Evolutionary conservation across 371 early-diverging fungal species (phyloP), one percentile per base, ranked within the genome.

Genomic region (Rhizopus sp.): DNA sequence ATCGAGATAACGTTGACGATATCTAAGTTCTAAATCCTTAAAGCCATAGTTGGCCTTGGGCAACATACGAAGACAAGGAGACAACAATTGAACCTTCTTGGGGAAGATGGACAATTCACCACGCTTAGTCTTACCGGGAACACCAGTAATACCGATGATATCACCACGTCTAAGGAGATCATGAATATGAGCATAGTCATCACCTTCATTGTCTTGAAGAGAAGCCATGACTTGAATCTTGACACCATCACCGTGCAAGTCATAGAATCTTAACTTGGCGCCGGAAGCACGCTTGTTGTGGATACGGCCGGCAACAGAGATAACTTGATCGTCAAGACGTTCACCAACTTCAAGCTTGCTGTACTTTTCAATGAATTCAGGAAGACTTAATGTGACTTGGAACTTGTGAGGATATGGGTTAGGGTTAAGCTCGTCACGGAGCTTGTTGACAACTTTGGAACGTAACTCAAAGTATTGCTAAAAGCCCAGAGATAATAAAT

Each of bases 1-100:
- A 81, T 99, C 99, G 54, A 99, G 81, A 77, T 98, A 99, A 69
- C 99, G 93, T 82, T 96, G 94, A 66, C 99, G 93, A 84, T 97
- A 99, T 53, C 98, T 89, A 8, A 91, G 75, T 80, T 99, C 99
- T 75, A 94, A 80, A 63, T 95, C 94, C 83, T 92, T 97, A 80
- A 99, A 89, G 16, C 99, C 98, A 69, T 90, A 97, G 82, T 97
- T 89, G 53, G 91, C 89, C 73, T 91, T 96, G 63, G 99, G 99
- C 73, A 99, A 81, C 81, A 94, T 96, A 67, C 93, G 91, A 67
- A 99, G 83, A 77, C 99, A 99, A 32, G 99, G 99, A 13, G 97
- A 74, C 50, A 99, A 88, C 50, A 99, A 80, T 23, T 68, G 84
- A 34, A 98, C 85, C 41, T 93, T 88, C 66, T 80, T 80, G 63